Evolutionary conservation across 2,329 filamentous ascomycete genomes (phyloP), one percentile per base, ranked within the genome.

Genomic region (Acephala macrosclerotiorum): DNA sequence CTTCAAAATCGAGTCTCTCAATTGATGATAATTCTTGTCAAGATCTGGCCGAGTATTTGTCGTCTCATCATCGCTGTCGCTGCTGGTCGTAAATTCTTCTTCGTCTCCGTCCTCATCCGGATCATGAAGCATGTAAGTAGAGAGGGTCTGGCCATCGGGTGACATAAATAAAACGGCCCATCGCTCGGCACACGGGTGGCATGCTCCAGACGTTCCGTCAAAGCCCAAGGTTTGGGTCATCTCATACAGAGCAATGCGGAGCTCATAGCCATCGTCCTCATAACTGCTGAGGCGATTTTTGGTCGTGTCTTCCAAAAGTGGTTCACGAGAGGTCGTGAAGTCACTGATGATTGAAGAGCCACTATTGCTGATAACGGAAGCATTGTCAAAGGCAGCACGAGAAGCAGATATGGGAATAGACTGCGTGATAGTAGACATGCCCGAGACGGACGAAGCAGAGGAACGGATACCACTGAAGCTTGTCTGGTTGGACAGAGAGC

Each of bases 161-260:
- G 91, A 91, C 63, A 96, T 87, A 73, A 94, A 95, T 9, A 96
- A 81, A 7, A 96, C 89, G 4, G 91, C 87, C 93, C 93, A 97
- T 63, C 90, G 85, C 78, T 96, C 93, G 1, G 90, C 89, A 68
- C 92, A 95, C 9, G 93, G 93, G 73, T 96, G 91, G 62, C 89
- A 90, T 16, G 87, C 83, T 25, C 91, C 91, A 58, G 89, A 87
- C 20, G 89, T 82, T 14, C 82, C 85, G 16, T 93, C 89, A 7
- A 81, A 73, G 4, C 91, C 90, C 11, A 93, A 80, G 6, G 84
- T 83, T 56, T 91, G 87, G 7, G 81, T 84, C 88, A 94, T 89
- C 72, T 93, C 90, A 62, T 91, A 88, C 60, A 92, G 82, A 4
- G 90, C 90, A 67, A 87, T 80, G 40, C 89, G 87, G 60, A 94